phyloP scores from a whole-genome alignment of 805 yeast genomes.

The Crinitomyces ghanaensis region DNA sequence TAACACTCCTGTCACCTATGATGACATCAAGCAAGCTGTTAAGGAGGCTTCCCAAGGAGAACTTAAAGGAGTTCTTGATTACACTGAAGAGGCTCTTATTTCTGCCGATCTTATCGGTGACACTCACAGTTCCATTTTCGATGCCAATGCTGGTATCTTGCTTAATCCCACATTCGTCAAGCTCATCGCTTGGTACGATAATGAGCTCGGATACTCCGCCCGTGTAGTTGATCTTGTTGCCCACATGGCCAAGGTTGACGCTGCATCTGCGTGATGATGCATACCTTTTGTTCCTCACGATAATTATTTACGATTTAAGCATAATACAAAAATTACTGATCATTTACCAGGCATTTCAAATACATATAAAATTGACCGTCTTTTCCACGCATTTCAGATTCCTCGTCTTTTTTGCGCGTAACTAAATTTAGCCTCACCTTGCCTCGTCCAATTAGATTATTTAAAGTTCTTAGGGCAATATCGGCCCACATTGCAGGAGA shows the following conservation, averaged over 20 bases:
- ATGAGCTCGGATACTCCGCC: constrained; percentile 90
- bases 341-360: too few species aligned
- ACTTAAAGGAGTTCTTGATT: constrained; percentile 73
- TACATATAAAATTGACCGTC: too few species aligned
- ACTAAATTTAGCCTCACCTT: too few species aligned
- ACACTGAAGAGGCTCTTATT: constrained; percentile 86
- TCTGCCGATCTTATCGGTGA: constrained; percentile 81
- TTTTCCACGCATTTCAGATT: too few species aligned
- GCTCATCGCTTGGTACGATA: constrained; percentile 89
- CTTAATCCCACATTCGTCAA: constrained; percentile 81
- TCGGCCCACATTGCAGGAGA: too few species aligned
- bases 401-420: too few species aligned
- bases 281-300: too few species aligned
- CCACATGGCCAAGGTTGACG: constrained; percentile 50
- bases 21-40: constrained; percentile 63
- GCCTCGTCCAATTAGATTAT: too few species aligned
- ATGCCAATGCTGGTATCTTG: constrained; percentile 81
- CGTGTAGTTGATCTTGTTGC: constrained; percentile 85
- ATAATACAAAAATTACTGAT: too few species aligned
- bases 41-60: constrained; percentile 64
- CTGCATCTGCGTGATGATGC: too few species aligned
- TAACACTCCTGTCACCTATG: constrained; percentile 64
- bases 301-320: too few species aligned
- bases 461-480: too few species aligned
- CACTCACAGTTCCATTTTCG: constrained; percentile 75